Evolutionary conservation across 176 grass and related monocot genomes (phyloP).

Genomic region (Oryza brachyantha): DNA sequence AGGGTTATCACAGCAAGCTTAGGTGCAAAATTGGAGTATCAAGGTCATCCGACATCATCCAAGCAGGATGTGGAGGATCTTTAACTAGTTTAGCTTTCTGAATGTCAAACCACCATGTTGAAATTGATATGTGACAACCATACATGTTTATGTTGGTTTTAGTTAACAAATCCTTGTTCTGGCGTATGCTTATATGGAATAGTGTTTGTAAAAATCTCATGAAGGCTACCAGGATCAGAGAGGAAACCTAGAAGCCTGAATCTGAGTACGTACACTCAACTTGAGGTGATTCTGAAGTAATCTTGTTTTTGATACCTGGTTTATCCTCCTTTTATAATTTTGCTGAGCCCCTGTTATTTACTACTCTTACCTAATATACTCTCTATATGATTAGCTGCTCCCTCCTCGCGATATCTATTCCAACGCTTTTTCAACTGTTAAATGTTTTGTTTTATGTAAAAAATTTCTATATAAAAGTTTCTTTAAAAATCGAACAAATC

Average conservation of each 20-base stretch:
- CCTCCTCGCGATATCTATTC: too few relatives aligned
- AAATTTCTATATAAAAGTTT: too few relatives aligned
- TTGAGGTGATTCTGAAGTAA: background rate
- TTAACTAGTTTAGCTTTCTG: constrained; percentile 14
- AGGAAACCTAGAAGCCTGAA: background rate
- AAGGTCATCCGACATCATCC: constrained; percentile 46
- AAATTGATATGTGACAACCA: background rate
- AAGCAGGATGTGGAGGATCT: constrained; percentile 49
- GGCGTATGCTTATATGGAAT: background rate
- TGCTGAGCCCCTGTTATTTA: too few relatives aligned
- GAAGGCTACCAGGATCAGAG: background rate
- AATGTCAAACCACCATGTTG: background rate
- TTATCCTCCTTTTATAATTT: background rate
- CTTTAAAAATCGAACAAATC: too few relatives aligned
- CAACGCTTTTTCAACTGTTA: too few relatives aligned
- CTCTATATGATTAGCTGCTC: too few relatives aligned
- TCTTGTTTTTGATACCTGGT: background rate
- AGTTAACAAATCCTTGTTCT: background rate
- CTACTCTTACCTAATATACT: too few relatives aligned
- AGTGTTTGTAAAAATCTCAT: background rate
- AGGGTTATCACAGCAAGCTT: constrained; percentile 64
- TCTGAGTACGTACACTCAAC: background rate
- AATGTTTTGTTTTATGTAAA: too few relatives aligned
- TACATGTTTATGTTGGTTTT: background rate
- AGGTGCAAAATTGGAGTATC: constrained; percentile 61